phyloP scores from a whole-genome alignment of 192 early-diverging fungal species.

The Phlyctochytrium bullatum region DNA sequence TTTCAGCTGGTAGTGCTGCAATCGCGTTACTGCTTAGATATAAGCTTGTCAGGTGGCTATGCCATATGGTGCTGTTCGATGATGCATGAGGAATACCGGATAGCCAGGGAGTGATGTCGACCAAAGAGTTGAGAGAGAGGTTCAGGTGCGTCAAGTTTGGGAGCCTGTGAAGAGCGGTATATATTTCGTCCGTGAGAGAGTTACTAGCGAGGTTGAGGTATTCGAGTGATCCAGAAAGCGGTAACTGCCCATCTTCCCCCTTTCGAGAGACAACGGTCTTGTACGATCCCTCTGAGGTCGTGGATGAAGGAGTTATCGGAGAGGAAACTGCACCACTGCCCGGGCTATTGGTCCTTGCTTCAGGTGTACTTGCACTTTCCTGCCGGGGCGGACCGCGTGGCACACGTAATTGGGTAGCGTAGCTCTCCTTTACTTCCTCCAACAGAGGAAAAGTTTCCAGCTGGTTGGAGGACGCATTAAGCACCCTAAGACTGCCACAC shows the following conservation, averaged over 20 bases:
- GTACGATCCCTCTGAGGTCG: not conserved
- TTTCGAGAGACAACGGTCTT: not conserved
- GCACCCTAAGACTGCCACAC: constrained; percentile 58
- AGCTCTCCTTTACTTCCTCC: not conserved
- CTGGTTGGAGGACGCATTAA: constrained; percentile 83
- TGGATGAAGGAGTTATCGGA: constrained; percentile 6
- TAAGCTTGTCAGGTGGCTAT: constrained; percentile 66
- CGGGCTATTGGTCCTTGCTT: too few relatives aligned
- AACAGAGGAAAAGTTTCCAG: constrained; percentile 80
- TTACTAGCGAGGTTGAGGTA: constrained; percentile 80
- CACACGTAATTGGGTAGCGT: not conserved
- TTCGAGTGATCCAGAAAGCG: constrained; percentile 54
- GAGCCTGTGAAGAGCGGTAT: constrained; percentile 69
- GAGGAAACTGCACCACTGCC: too few relatives aligned
- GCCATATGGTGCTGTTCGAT: constrained; percentile 38
- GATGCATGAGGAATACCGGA: constrained; percentile 17
- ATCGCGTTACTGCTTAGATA: constrained; percentile 84
- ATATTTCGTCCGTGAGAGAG: constrained; percentile 75
- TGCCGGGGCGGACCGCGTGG: constrained; percentile 4
- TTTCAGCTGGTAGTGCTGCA: constrained; percentile 78
- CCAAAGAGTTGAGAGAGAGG: constrained; percentile 76
- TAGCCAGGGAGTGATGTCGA: constrained; percentile 75
- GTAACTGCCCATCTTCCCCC: constrained; percentile 35
- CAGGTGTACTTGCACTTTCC: constrained; percentile 23
- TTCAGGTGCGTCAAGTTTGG: constrained; percentile 77